These are phyloP conservation scores for Sclerotinia sclerotiorum DNA, from an alignment of 2,329 filamentous ascomycete genomes.

Conservation along the genomic window DNA sequence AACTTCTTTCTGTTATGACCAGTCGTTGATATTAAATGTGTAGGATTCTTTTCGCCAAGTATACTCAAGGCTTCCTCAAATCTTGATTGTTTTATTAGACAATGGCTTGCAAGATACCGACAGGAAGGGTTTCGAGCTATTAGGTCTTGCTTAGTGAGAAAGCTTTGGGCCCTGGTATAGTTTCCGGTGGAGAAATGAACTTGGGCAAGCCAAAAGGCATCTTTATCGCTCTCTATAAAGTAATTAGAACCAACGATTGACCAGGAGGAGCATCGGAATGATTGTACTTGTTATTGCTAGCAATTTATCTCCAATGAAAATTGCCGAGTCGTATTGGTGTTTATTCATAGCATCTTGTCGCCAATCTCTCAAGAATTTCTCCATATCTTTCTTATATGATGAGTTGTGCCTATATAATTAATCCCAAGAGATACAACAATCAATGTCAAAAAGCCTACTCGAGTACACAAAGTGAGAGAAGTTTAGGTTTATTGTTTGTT, in stretches of 20 bases:
- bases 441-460: neutral
- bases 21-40: conserved; percentile 70
- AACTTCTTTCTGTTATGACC: conserved; percentile 68
- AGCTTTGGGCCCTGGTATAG: conserved; percentile 85
- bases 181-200: conserved; percentile 95
- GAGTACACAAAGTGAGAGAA: neutral
- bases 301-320: conserved; percentile 96
- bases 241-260: conserved; percentile 23
- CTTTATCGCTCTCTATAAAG: conserved; percentile 78
- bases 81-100: conserved; percentile 86
- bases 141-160: conserved; percentile 81
- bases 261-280: neutral
- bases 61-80: conserved; percentile 85
- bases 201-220: conserved; percentile 97
- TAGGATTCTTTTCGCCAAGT: conserved; percentile 91
- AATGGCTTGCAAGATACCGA: conserved; percentile 89
- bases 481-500: conserved; percentile 12
- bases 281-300: conserved; percentile 82
- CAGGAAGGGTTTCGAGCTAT: conserved; percentile 80
- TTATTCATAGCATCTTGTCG: conserved; percentile 93
- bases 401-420: neutral
- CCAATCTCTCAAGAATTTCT: conserved; percentile 91
- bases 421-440: neutral
- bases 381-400: conserved; percentile 59
- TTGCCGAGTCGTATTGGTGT: conserved; percentile 93